A percentile compares a stretch with the other conserved stretches of the same genome.
Conservation (phyloP, 768 basidiomycete genomes). For the Podaxis rugospora region DNA sequence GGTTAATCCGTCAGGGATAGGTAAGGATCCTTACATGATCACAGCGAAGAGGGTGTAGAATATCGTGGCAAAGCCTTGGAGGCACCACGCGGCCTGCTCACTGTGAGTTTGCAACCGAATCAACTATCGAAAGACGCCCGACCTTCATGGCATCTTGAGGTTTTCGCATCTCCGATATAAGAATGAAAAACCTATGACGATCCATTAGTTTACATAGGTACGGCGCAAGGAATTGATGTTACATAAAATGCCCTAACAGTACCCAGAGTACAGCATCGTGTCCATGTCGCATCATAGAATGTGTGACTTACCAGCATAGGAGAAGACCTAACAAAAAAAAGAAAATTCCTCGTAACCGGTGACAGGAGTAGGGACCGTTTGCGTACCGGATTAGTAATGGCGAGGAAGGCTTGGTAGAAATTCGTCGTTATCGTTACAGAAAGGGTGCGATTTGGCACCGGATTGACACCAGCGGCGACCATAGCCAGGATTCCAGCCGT, state of each 20-base stretch:
- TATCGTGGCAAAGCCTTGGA: constrained; percentile 48
- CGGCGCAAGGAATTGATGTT: background rate
- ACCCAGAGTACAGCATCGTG: background rate
- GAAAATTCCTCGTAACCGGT: background rate
- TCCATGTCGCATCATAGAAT: background rate
- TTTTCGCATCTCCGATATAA: constrained; percentile 52
- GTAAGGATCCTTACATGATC: constrained; percentile 21
- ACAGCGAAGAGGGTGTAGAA: constrained; percentile 47
- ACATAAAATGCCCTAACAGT: constrained; percentile 6
- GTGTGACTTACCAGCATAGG: background rate
- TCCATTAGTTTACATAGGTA: background rate
- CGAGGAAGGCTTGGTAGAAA: constrained; percentile 47
- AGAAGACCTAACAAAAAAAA: constrained; percentile 1
- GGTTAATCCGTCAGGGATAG: background rate
- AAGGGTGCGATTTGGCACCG: constrained; percentile 35
- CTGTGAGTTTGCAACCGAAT: background rate
- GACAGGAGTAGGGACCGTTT: background rate
- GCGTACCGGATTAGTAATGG: constrained; percentile 48
- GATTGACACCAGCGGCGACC: constrained; percentile 45
- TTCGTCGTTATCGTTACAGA: constrained; percentile 31
- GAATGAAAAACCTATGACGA: constrained; percentile 45
- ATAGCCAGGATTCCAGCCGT: constrained; percentile 46
- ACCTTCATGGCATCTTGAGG: constrained; percentile 57
- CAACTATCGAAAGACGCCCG: background rate
- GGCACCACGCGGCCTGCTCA: constrained; percentile 44